phyloP scores from a whole-genome alignment of 768 basidiomycete species.

The Fibroporia radiculosa region DNA sequence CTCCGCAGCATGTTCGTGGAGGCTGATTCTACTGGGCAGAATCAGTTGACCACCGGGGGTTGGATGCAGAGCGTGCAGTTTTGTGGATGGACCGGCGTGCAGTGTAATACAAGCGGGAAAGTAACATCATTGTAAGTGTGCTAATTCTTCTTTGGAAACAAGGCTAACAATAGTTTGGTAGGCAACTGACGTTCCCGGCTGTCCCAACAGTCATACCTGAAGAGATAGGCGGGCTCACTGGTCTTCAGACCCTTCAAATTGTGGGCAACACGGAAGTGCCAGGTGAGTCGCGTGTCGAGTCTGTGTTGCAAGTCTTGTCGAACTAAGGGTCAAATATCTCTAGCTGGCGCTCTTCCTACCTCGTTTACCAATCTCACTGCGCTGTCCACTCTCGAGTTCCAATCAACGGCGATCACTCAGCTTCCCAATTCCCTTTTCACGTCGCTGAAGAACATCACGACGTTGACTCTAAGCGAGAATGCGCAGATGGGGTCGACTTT shows the following conservation, averaged over 20 bases:
- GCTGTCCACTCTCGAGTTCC: constrained; percentile 32
- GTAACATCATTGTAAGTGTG: constrained; percentile 34
- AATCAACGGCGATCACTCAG: constrained; percentile 31
- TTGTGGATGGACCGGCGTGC: constrained; percentile 41
- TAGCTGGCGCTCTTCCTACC: constrained; percentile 35
- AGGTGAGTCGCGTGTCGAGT: constrained; percentile 21
- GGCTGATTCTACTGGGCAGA: constrained; percentile 29
- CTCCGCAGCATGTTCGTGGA: constrained; percentile 36
- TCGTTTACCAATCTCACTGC: constrained; percentile 30
- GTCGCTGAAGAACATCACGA: constrained; percentile 27
- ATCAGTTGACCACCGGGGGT: constrained; percentile 30
- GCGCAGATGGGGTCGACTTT: constrained; percentile 29
- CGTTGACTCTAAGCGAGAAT: constrained; percentile 34
- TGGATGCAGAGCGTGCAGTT: constrained; percentile 40
- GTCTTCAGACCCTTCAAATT: constrained; percentile 30
- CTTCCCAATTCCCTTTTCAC: constrained; percentile 27
- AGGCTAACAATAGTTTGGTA: constrained; percentile 2
- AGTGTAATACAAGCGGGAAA: constrained; percentile 32
- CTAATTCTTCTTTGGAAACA: background rate
- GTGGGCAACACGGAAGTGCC: constrained; percentile 35
- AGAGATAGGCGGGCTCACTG: constrained; percentile 32
- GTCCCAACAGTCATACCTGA: constrained; percentile 37
- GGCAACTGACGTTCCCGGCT: constrained; percentile 38
- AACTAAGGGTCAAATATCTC: background rate
- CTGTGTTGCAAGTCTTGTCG: background rate